Evolutionary conservation across 1,284 basidiomycete species (phyloP).

Genomic region (Trichosporon sp.): DNA sequence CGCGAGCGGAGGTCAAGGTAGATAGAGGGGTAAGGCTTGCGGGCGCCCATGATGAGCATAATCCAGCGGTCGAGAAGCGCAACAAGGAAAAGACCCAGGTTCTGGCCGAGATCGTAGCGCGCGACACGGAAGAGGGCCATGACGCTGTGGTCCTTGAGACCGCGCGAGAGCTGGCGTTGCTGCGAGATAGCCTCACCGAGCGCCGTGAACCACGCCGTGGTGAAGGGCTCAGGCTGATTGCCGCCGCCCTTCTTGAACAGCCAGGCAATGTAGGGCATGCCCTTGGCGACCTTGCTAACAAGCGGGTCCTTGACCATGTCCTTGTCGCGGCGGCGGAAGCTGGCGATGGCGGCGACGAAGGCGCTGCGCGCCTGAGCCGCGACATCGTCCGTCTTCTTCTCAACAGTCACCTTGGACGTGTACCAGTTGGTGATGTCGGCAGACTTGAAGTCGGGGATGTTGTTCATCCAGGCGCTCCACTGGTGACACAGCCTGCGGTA

Average conservation of each 20-base stretch:
- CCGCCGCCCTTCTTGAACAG: slow-evolving; percentile 8
- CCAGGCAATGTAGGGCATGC: slow-evolving; percentile 8
- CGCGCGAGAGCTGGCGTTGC: slow-evolving; percentile 10
- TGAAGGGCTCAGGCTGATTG: slow-evolving; percentile 4
- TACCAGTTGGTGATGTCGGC: slow-evolving; percentile 10
- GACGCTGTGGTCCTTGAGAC: slow-evolving; percentile 15
- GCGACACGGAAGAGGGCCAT: slow-evolving; percentile 10
- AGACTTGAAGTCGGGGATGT: slow-evolving; percentile 8
- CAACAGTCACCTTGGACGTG: background rate
- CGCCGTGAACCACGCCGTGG: slow-evolving; percentile 9
- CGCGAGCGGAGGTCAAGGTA: slow-evolving; percentile 9
- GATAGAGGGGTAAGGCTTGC: slow-evolving; percentile 7
- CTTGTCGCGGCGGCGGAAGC: background rate
- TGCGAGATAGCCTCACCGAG: slow-evolving; percentile 5
- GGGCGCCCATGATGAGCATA: slow-evolving; percentile 9
- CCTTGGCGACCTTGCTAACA: slow-evolving; percentile 6
- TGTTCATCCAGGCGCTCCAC: slow-evolving; percentile 12
- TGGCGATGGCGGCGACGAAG: slow-evolving; percentile 1
- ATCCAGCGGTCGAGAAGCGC: slow-evolving; percentile 18
- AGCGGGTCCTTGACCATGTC: slow-evolving; percentile 4
- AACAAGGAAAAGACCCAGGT: slow-evolving; percentile 12
- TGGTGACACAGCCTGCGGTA: slow-evolving; percentile 11
- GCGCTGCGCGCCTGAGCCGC: background rate
- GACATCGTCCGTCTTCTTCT: slow-evolving; percentile 4
- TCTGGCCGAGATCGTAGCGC: slow-evolving; percentile 9